phyloP scores from a whole-genome alignment of 257 asterid genomes.

The Verbena officinalis region DNA sequence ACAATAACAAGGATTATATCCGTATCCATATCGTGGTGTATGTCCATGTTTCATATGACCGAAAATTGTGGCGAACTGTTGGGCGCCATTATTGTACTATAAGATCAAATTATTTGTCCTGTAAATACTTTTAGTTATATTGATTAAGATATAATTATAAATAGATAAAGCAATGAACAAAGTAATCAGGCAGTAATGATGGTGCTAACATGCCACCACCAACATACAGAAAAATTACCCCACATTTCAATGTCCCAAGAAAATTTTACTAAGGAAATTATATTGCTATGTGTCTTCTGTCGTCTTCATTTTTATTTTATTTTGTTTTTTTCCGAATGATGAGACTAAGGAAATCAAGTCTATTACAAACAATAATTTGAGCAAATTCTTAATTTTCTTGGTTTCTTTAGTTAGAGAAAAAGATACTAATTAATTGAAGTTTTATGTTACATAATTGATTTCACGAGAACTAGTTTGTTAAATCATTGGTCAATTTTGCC shows the following conservation, averaged over 20 bases:
- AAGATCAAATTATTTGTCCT: constrained; percentile 28
- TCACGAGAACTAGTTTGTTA: constrained; percentile 11
- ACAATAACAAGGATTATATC: too few relatives aligned
- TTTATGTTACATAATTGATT: too few relatives aligned
- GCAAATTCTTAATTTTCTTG: too few relatives aligned
- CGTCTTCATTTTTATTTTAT: constrained; percentile 10
- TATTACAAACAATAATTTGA: too few relatives aligned
- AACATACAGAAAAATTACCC: constrained; percentile 9
- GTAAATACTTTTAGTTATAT: constrained; percentile 17
- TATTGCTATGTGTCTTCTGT: too few relatives aligned
- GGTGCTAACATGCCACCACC: constrained; percentile 32
- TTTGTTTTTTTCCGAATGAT: background rate
- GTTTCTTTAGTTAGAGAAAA: too few relatives aligned
- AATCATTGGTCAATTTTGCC: constrained; percentile 21
- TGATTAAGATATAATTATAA: constrained; percentile 12
- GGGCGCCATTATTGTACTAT: constrained; percentile 28
- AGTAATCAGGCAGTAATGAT: constrained; percentile 29
- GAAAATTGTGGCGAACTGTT: constrained; percentile 3
- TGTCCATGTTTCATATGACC: too few relatives aligned
- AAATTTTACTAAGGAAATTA: background rate
- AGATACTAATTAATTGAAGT: too few relatives aligned
- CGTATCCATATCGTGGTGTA: too few relatives aligned
- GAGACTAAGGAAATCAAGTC: background rate
- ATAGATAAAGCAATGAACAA: background rate
- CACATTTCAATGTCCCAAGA: constrained; percentile 4